Evolutionary conservation across 805 yeast species (phyloP).

Genomic region (Pichia thaimueangensis): DNA sequence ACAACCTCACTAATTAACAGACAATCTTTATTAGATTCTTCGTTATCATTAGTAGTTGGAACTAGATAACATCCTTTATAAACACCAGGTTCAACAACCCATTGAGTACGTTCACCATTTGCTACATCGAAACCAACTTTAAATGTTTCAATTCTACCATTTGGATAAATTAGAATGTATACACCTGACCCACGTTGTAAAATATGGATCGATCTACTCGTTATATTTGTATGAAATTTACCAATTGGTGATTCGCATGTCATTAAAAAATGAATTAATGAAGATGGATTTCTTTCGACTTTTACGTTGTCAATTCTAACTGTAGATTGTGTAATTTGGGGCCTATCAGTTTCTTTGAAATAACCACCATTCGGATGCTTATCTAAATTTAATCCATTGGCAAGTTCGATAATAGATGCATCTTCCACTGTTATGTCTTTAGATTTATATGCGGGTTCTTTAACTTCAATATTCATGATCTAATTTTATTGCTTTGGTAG

Average conservation of each 20-base stretch:
- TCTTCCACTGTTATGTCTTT: constrained; percentile 17
- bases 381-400: constrained; percentile 31
- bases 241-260: constrained; percentile 48
- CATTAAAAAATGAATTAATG: constrained; percentile 47
- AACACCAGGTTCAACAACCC: constrained; percentile 60
- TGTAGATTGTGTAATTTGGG: constrained; percentile 15
- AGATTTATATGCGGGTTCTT: constrained; percentile 20
- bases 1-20: constrained; percentile 51
- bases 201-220: constrained; percentile 49
- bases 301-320: background rate
- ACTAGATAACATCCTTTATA: constrained; percentile 49
- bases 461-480: constrained; percentile 3
- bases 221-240: constrained; percentile 39
- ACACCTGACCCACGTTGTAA: constrained; percentile 51
- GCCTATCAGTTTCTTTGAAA: constrained; percentile 50
- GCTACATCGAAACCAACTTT: constrained; percentile 45
- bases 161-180: constrained; percentile 46
- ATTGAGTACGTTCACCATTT: constrained; percentile 46
- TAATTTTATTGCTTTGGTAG: too few relatives aligned
- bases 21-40: constrained; percentile 33
- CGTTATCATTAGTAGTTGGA: constrained; percentile 14
- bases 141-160: constrained; percentile 43
- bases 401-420: constrained; percentile 25
- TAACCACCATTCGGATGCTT: constrained; percentile 54
- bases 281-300: constrained; percentile 25